Conservation (phyloP, 305 asterid species). For the Solanum hybrid region DNA sequence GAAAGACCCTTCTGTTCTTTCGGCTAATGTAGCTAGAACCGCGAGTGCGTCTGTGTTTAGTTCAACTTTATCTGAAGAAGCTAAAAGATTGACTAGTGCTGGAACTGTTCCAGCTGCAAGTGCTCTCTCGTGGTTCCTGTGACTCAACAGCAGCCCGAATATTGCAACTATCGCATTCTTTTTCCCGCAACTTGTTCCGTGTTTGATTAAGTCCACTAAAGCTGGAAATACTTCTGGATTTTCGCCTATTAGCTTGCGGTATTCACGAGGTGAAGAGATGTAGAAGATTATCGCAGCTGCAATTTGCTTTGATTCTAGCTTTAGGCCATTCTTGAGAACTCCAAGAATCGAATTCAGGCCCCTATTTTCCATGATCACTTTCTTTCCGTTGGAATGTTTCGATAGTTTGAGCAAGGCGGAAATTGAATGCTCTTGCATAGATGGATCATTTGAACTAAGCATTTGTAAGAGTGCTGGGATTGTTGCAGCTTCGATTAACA, state of each 20-base stretch:
- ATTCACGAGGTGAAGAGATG: conserved; percentile 43
- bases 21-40: conserved; percentile 46
- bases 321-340: conserved; percentile 40
- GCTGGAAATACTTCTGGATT: conserved; percentile 33
- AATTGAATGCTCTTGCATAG: conserved; percentile 48
- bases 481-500: conserved; percentile 45
- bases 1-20: conserved; percentile 37
- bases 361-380: conserved; percentile 33
- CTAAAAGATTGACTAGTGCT: conserved; percentile 26
- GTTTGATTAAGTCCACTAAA: conserved; percentile 31
- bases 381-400: conserved; percentile 52
- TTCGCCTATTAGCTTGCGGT: conserved; percentile 45
- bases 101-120: conserved; percentile 38
- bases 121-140: conserved; percentile 33
- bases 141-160: conserved; percentile 43
- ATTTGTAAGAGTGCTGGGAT: conserved; percentile 40
- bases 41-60: conserved; percentile 48
- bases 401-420: conserved; percentile 64
- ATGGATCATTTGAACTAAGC: conserved; percentile 26
- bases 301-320: conserved; percentile 36
- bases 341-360: conserved; percentile 34
- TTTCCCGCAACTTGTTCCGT: conserved; percentile 51
- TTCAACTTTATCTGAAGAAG: conserved; percentile 37
- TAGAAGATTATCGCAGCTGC: conserved; percentile 66
- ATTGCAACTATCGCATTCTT: conserved; percentile 58